A percentile compares a stretch with the other conserved stretches of the same genome.
These are phyloP conservation scores for Mrakia gelida DNA, from an alignment of 768 basidiomycete genomes.

Conservation along the genomic window DNA sequence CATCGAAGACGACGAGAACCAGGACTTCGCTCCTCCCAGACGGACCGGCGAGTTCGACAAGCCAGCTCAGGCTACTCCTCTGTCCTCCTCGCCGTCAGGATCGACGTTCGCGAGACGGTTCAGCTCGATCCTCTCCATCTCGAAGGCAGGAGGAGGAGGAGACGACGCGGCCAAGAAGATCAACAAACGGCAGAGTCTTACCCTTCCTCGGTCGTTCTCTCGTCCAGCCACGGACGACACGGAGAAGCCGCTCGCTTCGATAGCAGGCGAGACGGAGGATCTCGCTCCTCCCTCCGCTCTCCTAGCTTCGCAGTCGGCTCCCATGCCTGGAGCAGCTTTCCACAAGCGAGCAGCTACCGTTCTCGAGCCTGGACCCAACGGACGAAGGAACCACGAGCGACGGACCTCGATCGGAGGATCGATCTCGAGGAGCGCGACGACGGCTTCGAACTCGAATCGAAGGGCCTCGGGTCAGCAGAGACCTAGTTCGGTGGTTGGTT, in stretches of 20 bases:
- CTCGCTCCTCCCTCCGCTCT: neutral
- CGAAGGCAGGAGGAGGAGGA: constrained; percentile 8
- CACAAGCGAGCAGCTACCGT: constrained; percentile 36
- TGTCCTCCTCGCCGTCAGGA: constrained; percentile 9
- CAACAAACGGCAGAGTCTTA: constrained; percentile 30
- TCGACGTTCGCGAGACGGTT: constrained; percentile 37
- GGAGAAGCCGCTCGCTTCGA: constrained; percentile 8
- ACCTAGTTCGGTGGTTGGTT: constrained; percentile 14
- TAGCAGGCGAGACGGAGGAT: neutral
- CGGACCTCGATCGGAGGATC: constrained; percentile 39
- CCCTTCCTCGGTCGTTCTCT: constrained; percentile 31
- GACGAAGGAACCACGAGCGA: constrained; percentile 36
- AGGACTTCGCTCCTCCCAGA: neutral
- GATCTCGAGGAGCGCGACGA: constrained; percentile 22
- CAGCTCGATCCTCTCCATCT: constrained; percentile 38
- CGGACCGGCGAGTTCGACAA: neutral
- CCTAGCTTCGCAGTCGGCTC: constrained; percentile 26
- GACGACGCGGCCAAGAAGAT: constrained; percentile 27
- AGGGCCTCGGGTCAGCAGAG: constrained; percentile 24
- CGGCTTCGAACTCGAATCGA: constrained; percentile 4
- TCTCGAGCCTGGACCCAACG: constrained; percentile 26
- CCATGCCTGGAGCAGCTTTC: constrained; percentile 11
- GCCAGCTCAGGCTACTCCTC: neutral
- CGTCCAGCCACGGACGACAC: neutral
- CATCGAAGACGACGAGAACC: constrained; percentile 28